These are phyloP conservation scores for Neurospora cerealis DNA, from an alignment of 495 filamentous ascomycete genomes.

Conservation along the genomic window DNA sequence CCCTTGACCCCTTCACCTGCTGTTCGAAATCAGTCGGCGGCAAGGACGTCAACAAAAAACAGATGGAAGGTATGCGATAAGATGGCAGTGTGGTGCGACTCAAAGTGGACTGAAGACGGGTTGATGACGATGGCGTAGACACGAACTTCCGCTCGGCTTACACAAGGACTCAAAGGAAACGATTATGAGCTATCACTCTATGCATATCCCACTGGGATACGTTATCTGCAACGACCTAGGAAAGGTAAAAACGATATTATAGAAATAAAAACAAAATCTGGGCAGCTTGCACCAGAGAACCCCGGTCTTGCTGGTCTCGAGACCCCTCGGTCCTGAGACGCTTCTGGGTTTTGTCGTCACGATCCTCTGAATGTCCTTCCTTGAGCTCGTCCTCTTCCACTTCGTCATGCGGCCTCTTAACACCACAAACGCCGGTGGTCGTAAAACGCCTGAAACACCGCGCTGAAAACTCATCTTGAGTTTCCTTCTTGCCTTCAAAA, in stretches of 20 bases:
- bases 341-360: too few relatives aligned
- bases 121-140: too few relatives aligned
- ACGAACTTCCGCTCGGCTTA: too few relatives aligned
- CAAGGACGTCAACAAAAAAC: background rate
- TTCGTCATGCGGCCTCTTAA: too few relatives aligned
- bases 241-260: background rate
- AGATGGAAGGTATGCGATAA: background rate
- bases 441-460: background rate
- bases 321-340: too few relatives aligned
- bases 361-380: too few relatives aligned
- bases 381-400: too few relatives aligned
- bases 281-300: background rate
- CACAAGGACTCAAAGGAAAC: background rate
- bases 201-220: background rate
- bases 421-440: too few relatives aligned
- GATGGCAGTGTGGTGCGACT: background rate
- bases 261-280: background rate
- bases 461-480: background rate
- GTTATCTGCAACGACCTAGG: rapidly evolving
- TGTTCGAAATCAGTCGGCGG: background rate
- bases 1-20: background rate
- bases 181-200: background rate
- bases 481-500: background rate
- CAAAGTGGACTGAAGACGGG: too few relatives aligned
- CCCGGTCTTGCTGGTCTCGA: too few relatives aligned